A percentile compares a stretch with the other conserved stretches of the same genome.
Conservation (phyloP, 1,284 basidiomycete species). For the Porogramme epimiltina region DNA sequence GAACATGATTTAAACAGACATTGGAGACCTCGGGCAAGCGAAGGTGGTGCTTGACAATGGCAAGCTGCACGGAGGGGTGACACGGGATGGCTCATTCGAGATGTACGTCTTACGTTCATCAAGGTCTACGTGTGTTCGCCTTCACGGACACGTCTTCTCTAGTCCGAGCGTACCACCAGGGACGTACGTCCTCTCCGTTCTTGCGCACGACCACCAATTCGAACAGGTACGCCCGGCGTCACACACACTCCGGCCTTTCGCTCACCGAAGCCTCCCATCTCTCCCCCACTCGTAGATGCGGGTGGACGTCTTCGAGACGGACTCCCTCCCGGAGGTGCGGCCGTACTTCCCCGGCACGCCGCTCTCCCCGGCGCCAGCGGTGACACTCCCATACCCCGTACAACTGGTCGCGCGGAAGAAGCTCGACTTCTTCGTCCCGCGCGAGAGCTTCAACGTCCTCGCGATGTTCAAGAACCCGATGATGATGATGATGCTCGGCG, state of each 20-base stretch:
- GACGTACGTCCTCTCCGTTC: slow-evolving; percentile 66
- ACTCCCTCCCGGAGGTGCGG: slow-evolving; percentile 53
- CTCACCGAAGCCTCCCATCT: background rate
- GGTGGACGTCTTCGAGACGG: slow-evolving; percentile 57
- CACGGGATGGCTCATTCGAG: slow-evolving; percentile 58
- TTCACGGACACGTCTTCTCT: background rate
- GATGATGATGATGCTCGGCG: slow-evolving; percentile 82
- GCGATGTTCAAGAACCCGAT: slow-evolving; percentile 86
- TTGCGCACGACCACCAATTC: slow-evolving; percentile 65
- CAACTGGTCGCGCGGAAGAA: slow-evolving; percentile 52
- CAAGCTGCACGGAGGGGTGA: slow-evolving; percentile 50
- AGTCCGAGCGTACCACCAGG: slow-evolving; percentile 68
- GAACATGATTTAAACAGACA: slow-evolving; percentile 6
- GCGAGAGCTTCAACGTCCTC: slow-evolving; percentile 72
- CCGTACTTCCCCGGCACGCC: slow-evolving; percentile 72
- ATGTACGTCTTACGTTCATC: slow-evolving; percentile 48
- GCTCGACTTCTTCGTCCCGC: slow-evolving; percentile 69
- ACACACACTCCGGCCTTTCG: background rate
- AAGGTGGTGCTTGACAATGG: slow-evolving; percentile 65
- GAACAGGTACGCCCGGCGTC: slow-evolving; percentile 56
- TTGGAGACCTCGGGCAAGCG: slow-evolving; percentile 56
- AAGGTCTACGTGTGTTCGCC: background rate
- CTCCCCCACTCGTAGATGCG: slow-evolving; percentile 48
- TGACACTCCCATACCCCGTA: slow-evolving; percentile 71
- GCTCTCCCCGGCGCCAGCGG: slow-evolving; percentile 55